phyloP scores from a whole-genome alignment of 225 moss, liverwort and hornwort species.

The Ulota crispa region DNA sequence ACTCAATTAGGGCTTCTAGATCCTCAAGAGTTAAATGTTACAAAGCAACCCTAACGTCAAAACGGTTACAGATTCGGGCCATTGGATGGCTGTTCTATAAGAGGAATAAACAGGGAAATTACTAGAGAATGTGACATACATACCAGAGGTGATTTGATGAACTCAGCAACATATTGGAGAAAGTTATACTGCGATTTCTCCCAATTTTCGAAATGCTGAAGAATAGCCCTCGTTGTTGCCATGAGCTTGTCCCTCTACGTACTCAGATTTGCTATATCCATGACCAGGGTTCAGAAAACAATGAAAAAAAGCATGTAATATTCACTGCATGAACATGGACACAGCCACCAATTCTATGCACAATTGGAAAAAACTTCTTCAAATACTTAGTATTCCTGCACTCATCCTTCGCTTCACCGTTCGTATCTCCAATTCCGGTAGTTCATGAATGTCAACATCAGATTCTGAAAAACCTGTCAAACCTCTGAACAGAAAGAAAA shows the following conservation, averaged over 20 bases:
- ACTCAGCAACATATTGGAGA: conserved; percentile 36
- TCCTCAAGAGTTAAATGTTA: background rate
- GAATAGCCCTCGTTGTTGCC: conserved; percentile 57
- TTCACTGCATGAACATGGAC: background rate
- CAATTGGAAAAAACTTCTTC: conserved; percentile 6
- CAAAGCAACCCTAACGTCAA: background rate
- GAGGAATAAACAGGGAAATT: background rate
- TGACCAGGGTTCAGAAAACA: conserved; percentile 7
- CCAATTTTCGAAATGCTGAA: conserved; percentile 51
- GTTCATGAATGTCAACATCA: conserved; percentile 4
- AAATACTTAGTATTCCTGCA: background rate
- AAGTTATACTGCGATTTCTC: conserved; percentile 44
- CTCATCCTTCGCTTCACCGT: conserved; percentile 12
- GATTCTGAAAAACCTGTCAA: background rate
- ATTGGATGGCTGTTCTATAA: background rate
- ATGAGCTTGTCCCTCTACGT: conserved; percentile 25
- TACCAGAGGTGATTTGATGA: conserved; percentile 38
- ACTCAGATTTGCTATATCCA: conserved; percentile 3
- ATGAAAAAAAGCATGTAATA: background rate
- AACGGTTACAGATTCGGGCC: background rate
- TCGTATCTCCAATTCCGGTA: conserved; percentile 22
- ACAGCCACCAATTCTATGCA: background rate
- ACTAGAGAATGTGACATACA: background rate
- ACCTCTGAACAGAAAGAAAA: background rate
- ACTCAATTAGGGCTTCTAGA: background rate